Base-by-base conservation (phyloP, 2,329 filamentous ascomycete species). In the Lachnellula suecica region DNA sequence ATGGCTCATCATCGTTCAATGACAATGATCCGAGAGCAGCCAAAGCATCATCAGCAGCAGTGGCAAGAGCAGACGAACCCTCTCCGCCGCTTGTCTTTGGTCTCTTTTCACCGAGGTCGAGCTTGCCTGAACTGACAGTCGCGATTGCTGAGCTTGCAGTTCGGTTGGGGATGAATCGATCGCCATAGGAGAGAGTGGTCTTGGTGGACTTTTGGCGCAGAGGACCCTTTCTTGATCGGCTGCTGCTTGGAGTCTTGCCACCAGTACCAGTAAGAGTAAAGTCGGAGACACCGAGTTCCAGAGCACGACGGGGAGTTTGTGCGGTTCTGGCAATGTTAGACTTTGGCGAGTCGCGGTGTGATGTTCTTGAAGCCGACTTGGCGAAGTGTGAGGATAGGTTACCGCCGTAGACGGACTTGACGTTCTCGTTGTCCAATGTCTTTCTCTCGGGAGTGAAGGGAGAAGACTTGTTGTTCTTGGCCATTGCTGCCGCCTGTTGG, bases 91-190 rank as follows among this genome's bases (percentile, higher is more conserved):
- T 86, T 43, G 82, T 86, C 74, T 91, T 93, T 53, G 90, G 82
- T 52, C 88, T 81, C 69, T 82, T 83, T 57, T 93, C 88, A 43
- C 79, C 72, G 40, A 77, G 64, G 59, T 94, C 89, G 41, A 93
- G 82, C 81, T 97, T 97, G 58, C 85, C 85, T 49, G 90, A 87
- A 56, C 91, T 90, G 53, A 82, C 82, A 62, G 91, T 91, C 66
- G 86, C 79, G 67, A 96, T 88, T 51, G 88, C 92, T 47, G 95
- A 94, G 76, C 92, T 96, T 59, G 92, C 89, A 45, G 82, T 82
- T 27, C 94, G 88, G 78, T 96, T 97, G 62, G 94, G 93, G 62
- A 99, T 97, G 77, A 97, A 99, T 48, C 94, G 87, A 71, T 99
- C 94, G 35, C 86, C 80, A 64, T 93, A 94, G 71, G 83, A 86